Percentiles rank a stretch among this genome's conserved stretches.
phyloP scores from a whole-genome alignment of 495 filamentous ascomycete genomes.

The Annulohypoxylon stygium region DNA sequence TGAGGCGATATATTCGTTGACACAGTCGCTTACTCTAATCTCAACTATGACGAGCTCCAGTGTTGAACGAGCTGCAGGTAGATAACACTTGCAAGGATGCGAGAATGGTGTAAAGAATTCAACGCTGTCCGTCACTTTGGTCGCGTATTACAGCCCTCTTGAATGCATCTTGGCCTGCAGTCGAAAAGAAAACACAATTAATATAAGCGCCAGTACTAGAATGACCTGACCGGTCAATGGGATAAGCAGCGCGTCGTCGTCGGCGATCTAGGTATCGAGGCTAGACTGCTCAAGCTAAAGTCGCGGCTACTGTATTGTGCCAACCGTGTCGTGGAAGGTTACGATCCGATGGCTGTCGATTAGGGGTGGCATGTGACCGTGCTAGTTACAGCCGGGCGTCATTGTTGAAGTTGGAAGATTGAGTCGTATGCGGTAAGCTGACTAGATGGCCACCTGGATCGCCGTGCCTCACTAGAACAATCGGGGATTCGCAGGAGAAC shows the following conservation, averaged over 20 bases:
- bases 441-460: slow-evolving; percentile 38
- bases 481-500: slow-evolving; percentile 10
- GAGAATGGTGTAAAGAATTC: slow-evolving; percentile 36
- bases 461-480: slow-evolving; percentile 32
- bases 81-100: slow-evolving; percentile 34
- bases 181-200: slow-evolving; percentile 27
- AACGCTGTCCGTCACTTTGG: slow-evolving; percentile 19
- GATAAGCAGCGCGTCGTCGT: slow-evolving; percentile 30
- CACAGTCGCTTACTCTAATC: slow-evolving; percentile 24
- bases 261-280: slow-evolving; percentile 32
- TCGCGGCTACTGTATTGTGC: slow-evolving; percentile 29
- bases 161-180: slow-evolving; percentile 35
- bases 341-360: slow-evolving; percentile 43
- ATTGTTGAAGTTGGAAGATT: slow-evolving; percentile 33
- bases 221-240: slow-evolving; percentile 26
- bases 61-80: slow-evolving; percentile 39
- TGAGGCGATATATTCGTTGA: slow-evolving; percentile 26
- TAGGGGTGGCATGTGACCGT: slow-evolving; percentile 38
- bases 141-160: slow-evolving; percentile 31
- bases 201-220: slow-evolving; percentile 19
- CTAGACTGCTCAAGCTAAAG: slow-evolving; percentile 23
- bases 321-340: slow-evolving; percentile 39
- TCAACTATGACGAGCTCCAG: slow-evolving; percentile 17
- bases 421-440: slow-evolving; percentile 45
- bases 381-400: slow-evolving; percentile 21